Evolutionary conservation across 352 stramenopile species (phyloP).

Genomic region (Pythium aquatile): DNA sequence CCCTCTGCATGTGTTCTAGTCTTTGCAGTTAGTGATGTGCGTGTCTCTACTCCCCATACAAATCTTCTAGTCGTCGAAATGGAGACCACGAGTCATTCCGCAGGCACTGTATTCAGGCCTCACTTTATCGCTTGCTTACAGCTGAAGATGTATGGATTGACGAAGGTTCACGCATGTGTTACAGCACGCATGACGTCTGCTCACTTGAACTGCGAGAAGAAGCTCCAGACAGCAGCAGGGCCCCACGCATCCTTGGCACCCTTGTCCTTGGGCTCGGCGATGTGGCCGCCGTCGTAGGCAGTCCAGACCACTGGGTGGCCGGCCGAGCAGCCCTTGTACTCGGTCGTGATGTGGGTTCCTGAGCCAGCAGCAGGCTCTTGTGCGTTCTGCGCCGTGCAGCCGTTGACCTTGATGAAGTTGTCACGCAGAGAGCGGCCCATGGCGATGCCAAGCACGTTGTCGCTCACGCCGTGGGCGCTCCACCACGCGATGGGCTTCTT

Average conservation of each 20-base stretch:
- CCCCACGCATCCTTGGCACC: slow-evolving; percentile 24
- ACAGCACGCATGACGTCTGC: too few species aligned
- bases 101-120: too few species aligned
- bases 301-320: slow-evolving; percentile 30
- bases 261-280: slow-evolving; percentile 28
- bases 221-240: slow-evolving; percentile 28
- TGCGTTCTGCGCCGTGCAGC: slow-evolving; percentile 29
- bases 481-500: slow-evolving; percentile 27
- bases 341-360: slow-evolving; percentile 35
- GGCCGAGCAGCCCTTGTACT: slow-evolving; percentile 32
- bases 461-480: slow-evolving; percentile 29
- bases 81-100: too few species aligned
- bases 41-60: too few species aligned
- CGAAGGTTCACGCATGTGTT: too few species aligned
- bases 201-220: slow-evolving; percentile 31
- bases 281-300: slow-evolving; percentile 36
- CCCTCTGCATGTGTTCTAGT: too few species aligned
- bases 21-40: too few species aligned
- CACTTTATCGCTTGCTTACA: too few species aligned
- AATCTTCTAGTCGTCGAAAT: too few species aligned
- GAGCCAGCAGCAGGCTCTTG: slow-evolving; percentile 23
- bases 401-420: slow-evolving; percentile 33
- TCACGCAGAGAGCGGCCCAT: slow-evolving; percentile 29
- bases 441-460: slow-evolving; percentile 28
- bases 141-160: not conserved